Percentiles rank a stretch among this genome's conserved stretches.
phyloP scores from a whole-genome alignment of 2,329 filamentous ascomycete species.

The Paecilomyces dactylethromorphus region DNA sequence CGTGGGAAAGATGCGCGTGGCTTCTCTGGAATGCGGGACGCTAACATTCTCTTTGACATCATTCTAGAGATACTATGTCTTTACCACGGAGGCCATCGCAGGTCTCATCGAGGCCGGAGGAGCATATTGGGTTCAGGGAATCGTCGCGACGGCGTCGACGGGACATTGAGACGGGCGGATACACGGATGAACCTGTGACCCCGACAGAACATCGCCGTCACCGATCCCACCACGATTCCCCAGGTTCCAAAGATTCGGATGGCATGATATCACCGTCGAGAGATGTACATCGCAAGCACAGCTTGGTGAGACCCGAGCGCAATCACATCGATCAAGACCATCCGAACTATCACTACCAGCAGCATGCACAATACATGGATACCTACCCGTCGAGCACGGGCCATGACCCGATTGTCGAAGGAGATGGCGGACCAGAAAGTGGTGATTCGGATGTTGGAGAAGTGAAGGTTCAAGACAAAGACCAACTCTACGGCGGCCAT shows the following conservation, averaged over 20 bases:
- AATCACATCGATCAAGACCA: constrained; percentile 78
- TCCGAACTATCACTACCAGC: constrained; percentile 91
- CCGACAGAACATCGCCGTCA: constrained; percentile 35
- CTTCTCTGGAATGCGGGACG: constrained; percentile 5
- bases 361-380: constrained; percentile 90
- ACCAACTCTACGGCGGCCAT: constrained; percentile 25
- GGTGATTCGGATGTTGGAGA: constrained; percentile 60
- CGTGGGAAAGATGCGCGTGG: background rate
- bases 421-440: constrained; percentile 47
- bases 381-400: constrained; percentile 87
- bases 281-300: constrained; percentile 66
- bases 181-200: constrained; percentile 27
- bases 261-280: constrained; percentile 34
- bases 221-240: constrained; percentile 35
- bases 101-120: constrained; percentile 54
- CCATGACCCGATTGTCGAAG: constrained; percentile 80
- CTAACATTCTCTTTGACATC: constrained; percentile 5
- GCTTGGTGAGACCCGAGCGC: constrained; percentile 82
- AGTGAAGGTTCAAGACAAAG: constrained; percentile 37
- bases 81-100: constrained; percentile 58
- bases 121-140: constrained; percentile 58
- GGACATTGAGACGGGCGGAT: constrained; percentile 62
- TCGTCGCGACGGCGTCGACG: constrained; percentile 62
- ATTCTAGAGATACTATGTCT: constrained; percentile 34
- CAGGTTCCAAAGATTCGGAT: constrained; percentile 42